Evolutionary conservation across 768 basidiomycete genomes (phyloP), one percentile per base, ranked within the genome.

Genomic region (Astraeus odoratus): DNA sequence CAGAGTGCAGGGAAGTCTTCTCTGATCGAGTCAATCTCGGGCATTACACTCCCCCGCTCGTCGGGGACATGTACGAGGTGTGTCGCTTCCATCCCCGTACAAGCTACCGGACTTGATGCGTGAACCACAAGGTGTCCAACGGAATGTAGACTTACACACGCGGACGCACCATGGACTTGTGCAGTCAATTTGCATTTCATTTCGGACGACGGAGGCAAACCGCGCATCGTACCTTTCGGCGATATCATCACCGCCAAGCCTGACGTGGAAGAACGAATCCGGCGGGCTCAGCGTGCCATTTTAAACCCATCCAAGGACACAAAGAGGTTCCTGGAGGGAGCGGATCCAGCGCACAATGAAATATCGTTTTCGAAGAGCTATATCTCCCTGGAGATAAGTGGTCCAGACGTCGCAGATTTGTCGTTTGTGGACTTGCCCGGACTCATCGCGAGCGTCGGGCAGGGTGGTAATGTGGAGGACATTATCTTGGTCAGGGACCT

Each of bases 1-100:
- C 86, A 88, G 51, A 83, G 79, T 36, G 82, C 81, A 0, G 86
- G 86, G 0, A 87, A 87, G 53, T 85, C 83, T 0, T 87, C 85
- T 0, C 69, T 87, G 4, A 86, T 88, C 10, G 85, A 88, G 52
- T 75, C 81, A 0, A 86, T 88, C 34, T 84, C 83, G 0, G 82
- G 84, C 0, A 76, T 87, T 15, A 81, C 75, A 0, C 65, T 87
- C 0, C 84, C 84, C 19, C 73, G 83, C 8, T 81, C 80, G 0
- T 68, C 77, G 15, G 86, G 86, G 0, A 86, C 85, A 0, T 87
- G 86, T 48, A 89, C 86, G 1, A 71, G 86, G 86, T 80, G 48
- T 33, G 51, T 51, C 1, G 25, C n/a, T 27, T 22, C 3, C 29
- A 5, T 8, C 2, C 18, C 19, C 26, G 7, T 1, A 2, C 7